These are phyloP conservation scores for Boletus subcaerulescens DNA, from an alignment of 768 basidiomycete species.

Conservation along the genomic window DNA sequence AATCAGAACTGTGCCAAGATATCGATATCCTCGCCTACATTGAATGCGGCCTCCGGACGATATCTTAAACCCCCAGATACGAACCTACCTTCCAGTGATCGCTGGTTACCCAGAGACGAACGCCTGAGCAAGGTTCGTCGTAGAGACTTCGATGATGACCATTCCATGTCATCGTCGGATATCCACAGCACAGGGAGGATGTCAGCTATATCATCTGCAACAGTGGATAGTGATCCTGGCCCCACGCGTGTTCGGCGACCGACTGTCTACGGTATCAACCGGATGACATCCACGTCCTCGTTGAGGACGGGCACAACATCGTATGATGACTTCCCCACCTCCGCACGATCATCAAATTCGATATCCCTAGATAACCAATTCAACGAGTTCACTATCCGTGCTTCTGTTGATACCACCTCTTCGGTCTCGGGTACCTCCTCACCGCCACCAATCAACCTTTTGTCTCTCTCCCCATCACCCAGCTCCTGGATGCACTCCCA, in stretches of 20 bases:
- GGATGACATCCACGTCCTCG: slow-evolving; percentile 76
- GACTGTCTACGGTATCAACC: slow-evolving; percentile 61
- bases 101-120: slow-evolving; percentile 52
- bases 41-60: slow-evolving; percentile 62
- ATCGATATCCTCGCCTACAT: slow-evolving; percentile 43
- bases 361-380: slow-evolving; percentile 75
- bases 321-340: slow-evolving; percentile 69
- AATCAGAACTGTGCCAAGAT: slow-evolving; percentile 42
- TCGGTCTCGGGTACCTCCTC: slow-evolving; percentile 64
- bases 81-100: slow-evolving; percentile 37
- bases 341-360: slow-evolving; percentile 77
- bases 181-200: slow-evolving; percentile 70
- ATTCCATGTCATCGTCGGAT: slow-evolving; percentile 88
- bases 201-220: slow-evolving; percentile 78
- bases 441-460: slow-evolving; percentile 71
- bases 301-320: slow-evolving; percentile 55
- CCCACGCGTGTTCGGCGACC: slow-evolving; percentile 65
- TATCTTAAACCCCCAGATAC: slow-evolving; percentile 42
- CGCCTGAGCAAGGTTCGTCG: slow-evolving; percentile 74
- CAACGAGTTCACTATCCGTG: slow-evolving; percentile 70
- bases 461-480: slow-evolving; percentile 66
- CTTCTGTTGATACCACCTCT: slow-evolving; percentile 59
- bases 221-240: slow-evolving; percentile 85
- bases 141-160: slow-evolving; percentile 85
- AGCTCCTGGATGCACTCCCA: slow-evolving; percentile 55